phyloP scores from a whole-genome alignment of 1,284 basidiomycete genomes.

The Rhodotorula sp. region DNA sequence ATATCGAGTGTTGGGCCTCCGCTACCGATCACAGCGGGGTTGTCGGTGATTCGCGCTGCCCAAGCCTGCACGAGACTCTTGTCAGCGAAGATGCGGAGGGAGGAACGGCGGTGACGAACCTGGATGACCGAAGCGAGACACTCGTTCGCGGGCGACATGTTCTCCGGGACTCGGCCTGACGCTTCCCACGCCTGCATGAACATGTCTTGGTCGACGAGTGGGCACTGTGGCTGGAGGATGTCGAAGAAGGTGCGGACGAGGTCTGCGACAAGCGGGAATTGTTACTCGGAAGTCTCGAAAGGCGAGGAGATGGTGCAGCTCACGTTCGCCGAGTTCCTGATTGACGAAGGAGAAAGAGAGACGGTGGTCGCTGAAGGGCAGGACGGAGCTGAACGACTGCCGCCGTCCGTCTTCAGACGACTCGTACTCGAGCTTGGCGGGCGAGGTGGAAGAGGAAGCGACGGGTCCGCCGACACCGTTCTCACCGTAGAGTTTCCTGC shows the following conservation, averaged over 20 bases:
- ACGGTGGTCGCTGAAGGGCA: not conserved
- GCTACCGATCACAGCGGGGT: constrained; percentile 23
- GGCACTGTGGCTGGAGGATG: constrained; percentile 26
- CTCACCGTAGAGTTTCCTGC: constrained; percentile 20
- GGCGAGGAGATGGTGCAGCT: not conserved
- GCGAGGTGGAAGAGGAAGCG: not conserved
- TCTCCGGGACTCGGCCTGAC: constrained; percentile 10
- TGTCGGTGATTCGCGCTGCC: constrained; percentile 28
- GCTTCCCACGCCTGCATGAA: constrained; percentile 25
- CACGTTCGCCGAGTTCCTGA: constrained; percentile 9
- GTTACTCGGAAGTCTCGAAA: no score
- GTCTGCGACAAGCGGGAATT: constrained; percentile 9
- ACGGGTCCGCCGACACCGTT: not conserved
- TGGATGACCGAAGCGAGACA: constrained; percentile 28
- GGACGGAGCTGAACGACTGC: not conserved
- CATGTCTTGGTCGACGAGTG: constrained; percentile 23
- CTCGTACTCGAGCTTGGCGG: not conserved
- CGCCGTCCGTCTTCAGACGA: not conserved
- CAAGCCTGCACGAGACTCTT: constrained; percentile 21
- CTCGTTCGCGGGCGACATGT: constrained; percentile 26
- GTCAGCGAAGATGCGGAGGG: not conserved
- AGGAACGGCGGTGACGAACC: not conserved
- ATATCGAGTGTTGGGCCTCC: constrained; percentile 18
- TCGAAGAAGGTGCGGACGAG: constrained; percentile 26
- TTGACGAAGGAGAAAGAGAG: no score